These are phyloP conservation scores for Tubosaeta sp. DNA, from an alignment of 768 basidiomycete genomes.

Conservation along the genomic window DNA sequence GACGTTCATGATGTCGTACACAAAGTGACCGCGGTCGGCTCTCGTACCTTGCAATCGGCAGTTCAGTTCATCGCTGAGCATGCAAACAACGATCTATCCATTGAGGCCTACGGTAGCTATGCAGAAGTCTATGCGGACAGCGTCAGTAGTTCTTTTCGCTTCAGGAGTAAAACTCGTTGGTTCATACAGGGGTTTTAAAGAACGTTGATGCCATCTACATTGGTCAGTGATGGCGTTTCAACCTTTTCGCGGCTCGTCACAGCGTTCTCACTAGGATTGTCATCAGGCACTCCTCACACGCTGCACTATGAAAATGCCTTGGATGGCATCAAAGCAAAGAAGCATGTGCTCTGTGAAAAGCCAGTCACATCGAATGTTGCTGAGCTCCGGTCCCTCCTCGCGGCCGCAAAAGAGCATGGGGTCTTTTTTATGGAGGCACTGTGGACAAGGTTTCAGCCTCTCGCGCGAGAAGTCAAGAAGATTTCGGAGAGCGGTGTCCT, in stretches of 20 bases:
- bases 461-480: constrained; percentile 58
- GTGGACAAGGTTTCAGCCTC: constrained; percentile 83
- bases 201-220: constrained; percentile 77
- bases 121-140: constrained; percentile 67
- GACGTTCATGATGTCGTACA: constrained; percentile 61
- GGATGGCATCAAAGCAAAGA: constrained; percentile 72
- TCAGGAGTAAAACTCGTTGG: background rate
- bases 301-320: constrained; percentile 75
- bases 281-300: constrained; percentile 76
- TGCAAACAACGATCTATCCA: constrained; percentile 45
- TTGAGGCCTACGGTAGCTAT: constrained; percentile 72
- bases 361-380: constrained; percentile 75
- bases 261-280: constrained; percentile 1
- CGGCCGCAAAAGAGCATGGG: constrained; percentile 69
- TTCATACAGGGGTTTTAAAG: constrained; percentile 29
- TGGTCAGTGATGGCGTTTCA: constrained; percentile 35
- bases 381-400: constrained; percentile 70
- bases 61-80: constrained; percentile 58
- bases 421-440: constrained; percentile 92
- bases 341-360: constrained; percentile 88
- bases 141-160: constrained; percentile 35
- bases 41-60: constrained; percentile 65
- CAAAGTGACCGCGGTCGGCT: constrained; percentile 72
- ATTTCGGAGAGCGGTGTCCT: constrained; percentile 60
- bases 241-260: background rate